Evolutionary conservation across 495 filamentous ascomycete species (phyloP), one percentile per base, ranked within the genome.

Genomic region (Tricharina praecox): DNA sequence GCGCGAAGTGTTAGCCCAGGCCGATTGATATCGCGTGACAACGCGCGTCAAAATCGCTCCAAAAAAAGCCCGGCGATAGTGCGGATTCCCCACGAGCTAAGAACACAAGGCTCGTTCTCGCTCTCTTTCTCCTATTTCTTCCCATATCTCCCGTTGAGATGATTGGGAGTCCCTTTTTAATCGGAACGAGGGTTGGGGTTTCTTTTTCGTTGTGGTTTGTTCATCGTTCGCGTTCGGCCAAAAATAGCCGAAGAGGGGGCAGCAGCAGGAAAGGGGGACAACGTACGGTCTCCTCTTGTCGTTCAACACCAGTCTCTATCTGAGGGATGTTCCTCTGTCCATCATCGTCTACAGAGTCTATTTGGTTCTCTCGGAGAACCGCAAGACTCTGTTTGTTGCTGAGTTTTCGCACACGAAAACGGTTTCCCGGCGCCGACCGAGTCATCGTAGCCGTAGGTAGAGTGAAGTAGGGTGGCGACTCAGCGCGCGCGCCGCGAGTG

Each of bases 251-350:
- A 39, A 26, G 50, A 51, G 43, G 43, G 43, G 35, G 58, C 39
- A 52, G 45, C 44, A 26, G 50, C 49, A 26, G 43, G 43, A 23
- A 39, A 26, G 23, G 45, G 39, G 51, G 57, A 64, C 58, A 60
- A 85, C 87, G 76, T 65, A 94, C 90, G 69, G 82, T 87, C 72
- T 97, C 88, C 66, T 97, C 90, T 48, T 74, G 79, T 62, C 92
- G 87, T 66, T 97, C 90, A 51, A 97, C 90, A 55, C 90, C 90
- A 49, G 88, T 94, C 59, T 92, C 86, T 62, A 94, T 83, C 72
- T 83, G 77, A 64, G 84, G 73, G 67, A 75, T 67, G 66, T 73
- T 68, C 53, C 72, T 68, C 56, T 77, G 73, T 50, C 70, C 66
- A 50, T 81, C 78, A 56, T 82, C 79, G 50, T 82, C 79, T 59